Base-by-base conservation (phyloP, 768 basidiomycete species). In the Rubroboletus pulcherrimus region DNA sequence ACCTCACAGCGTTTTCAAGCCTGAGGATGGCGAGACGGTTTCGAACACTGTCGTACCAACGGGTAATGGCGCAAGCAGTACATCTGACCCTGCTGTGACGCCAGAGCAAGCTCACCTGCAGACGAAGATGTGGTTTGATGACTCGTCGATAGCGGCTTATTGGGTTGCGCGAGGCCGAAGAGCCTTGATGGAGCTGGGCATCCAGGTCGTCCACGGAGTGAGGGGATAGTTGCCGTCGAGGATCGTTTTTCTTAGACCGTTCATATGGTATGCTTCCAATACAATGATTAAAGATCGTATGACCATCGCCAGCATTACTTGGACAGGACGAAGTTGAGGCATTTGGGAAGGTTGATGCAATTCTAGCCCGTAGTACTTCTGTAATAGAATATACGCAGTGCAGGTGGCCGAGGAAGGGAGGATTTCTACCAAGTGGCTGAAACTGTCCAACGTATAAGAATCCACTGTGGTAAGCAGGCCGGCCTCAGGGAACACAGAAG, bases 141-240 rank as follows among this genome's bases (percentile, higher is more conserved):
- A 83, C 33, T 53, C 67, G 7, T 64, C 53, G 17, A 69, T 74
- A 9, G 34, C 83, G 54, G 49, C 55, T 15, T 74, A 75, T 58
- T 89, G 87, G 87, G 81, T 77, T 1, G 60, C 59, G 37, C 68
- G 73, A 12, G 87, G 87, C 5, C 73, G 79, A 21, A 63, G 60
- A 45, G 80, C 81, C n/a, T 65, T 87, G 52, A 64, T 66, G 5
- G 74, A 65, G 56, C 65, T 88, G 34, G 77, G 74, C 10, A 80
- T 89, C 39, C 71, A 73, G 21, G 65, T 76, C 4, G 66, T 66
- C 31, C 75, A 76, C 65, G 86, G 84, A 0, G 65, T 82, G 14
- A 66, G 59, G 7, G 62, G 58, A 39, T 67, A 66, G 26, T 31
- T n/a, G 7, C 3, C 3, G 9, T 34, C 15, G 31, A 11, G 6